phyloP scores from a whole-genome alignment of 768 basidiomycete genomes.

The Auriscalpium microsporum region DNA sequence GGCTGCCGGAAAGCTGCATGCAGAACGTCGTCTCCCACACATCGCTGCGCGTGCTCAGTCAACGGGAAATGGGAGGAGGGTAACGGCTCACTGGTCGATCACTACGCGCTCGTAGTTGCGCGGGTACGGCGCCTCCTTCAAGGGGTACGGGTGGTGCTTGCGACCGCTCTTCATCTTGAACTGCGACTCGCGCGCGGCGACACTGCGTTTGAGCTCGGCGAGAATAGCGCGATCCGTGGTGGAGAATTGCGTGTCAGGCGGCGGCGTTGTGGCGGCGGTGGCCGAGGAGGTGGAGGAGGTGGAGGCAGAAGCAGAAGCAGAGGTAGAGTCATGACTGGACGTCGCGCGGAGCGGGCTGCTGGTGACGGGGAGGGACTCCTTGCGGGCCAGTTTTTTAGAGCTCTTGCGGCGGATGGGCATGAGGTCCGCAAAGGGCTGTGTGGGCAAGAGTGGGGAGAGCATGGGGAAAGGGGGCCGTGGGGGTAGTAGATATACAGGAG shows the following conservation, averaged over 20 bases:
- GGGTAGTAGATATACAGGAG: neutral
- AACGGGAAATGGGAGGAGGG: neutral
- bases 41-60: constrained; percentile 35
- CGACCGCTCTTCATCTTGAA: constrained; percentile 43
- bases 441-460: neutral
- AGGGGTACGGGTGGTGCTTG: constrained; percentile 47
- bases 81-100: constrained; percentile 50
- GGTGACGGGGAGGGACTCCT: neutral
- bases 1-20: constrained; percentile 44
- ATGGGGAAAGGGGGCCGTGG: neutral
- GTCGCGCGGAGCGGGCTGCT: neutral
- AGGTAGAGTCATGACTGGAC: neutral
- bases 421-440: constrained; percentile 12
- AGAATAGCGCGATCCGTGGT: constrained; percentile 56
- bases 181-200: constrained; percentile 45
- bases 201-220: constrained; percentile 44
- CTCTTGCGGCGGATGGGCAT: constrained; percentile 10
- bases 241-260: constrained; percentile 33
- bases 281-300: neutral
- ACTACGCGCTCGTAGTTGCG: constrained; percentile 54
- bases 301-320: neutral
- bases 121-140: constrained; percentile 57
- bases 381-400: constrained; percentile 5
- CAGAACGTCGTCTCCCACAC: constrained; percentile 57
- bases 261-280: neutral